A percentile compares a stretch with the other conserved stretches of the same genome.
Conservation (phyloP, 2,329 filamentous ascomycete genomes). For the Cordyceps militaris region DNA sequence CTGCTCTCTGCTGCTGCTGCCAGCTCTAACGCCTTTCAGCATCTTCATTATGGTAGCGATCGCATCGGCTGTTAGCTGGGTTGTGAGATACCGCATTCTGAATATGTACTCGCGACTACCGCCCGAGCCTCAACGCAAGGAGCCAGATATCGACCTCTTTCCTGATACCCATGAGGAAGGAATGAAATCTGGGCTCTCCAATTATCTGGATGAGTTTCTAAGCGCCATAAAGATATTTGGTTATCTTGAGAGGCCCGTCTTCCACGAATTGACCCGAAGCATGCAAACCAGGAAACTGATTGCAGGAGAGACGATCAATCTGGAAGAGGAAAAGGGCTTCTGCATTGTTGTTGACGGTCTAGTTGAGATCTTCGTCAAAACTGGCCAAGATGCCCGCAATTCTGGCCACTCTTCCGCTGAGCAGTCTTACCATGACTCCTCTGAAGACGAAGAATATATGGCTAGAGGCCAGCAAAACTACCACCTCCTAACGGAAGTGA, state of each 20-base stretch:
- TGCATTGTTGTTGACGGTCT: slow-evolving; percentile 94
- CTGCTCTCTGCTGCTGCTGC: neutral
- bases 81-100: slow-evolving; percentile 89
- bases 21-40: slow-evolving; percentile 31
- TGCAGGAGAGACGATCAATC: slow-evolving; percentile 85
- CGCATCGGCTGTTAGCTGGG: slow-evolving; percentile 83
- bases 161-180: slow-evolving; percentile 87
- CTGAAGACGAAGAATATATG: slow-evolving; percentile 62
- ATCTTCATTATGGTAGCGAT: slow-evolving; percentile 71
- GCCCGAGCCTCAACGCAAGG: slow-evolving; percentile 90
- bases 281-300: slow-evolving; percentile 98
- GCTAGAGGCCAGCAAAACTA: slow-evolving; percentile 72
- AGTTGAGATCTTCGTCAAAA: slow-evolving; percentile 98
- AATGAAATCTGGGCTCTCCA: slow-evolving; percentile 84
- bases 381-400: slow-evolving; percentile 49
- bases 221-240: slow-evolving; percentile 99
- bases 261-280: slow-evolving; percentile 92
- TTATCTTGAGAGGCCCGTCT: slow-evolving; percentile 91
- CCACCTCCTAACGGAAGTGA: slow-evolving; percentile 91
- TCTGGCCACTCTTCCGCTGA: slow-evolving; percentile 17
- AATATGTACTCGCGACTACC: slow-evolving; percentile 95
- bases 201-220: slow-evolving; percentile 94
- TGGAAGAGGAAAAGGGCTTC: slow-evolving; percentile 97
- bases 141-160: slow-evolving; percentile 91
- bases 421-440: slow-evolving; percentile 30